Evolutionary conservation across 2,329 filamentous ascomycete genomes (phyloP).

Genomic region (Phyllosticta capitalensis): DNA sequence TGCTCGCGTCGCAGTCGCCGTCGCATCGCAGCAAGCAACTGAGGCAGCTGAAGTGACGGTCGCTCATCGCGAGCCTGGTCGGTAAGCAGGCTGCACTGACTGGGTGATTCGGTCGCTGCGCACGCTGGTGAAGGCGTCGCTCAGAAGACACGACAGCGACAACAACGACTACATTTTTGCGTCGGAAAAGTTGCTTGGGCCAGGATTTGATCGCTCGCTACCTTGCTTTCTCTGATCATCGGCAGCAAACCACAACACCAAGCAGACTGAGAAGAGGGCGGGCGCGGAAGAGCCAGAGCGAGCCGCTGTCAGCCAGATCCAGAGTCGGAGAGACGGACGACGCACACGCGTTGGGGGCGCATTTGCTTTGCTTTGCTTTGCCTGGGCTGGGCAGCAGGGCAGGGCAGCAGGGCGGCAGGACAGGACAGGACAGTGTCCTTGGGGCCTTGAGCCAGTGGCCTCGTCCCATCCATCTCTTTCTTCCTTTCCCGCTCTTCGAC

Average conservation of each 20-base stretch:
- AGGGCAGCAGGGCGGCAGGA: too few relatives aligned
- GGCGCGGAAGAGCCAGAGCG: too few relatives aligned
- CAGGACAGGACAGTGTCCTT: too few relatives aligned
- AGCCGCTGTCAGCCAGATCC: too few relatives aligned
- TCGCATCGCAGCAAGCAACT: conserved; percentile 3
- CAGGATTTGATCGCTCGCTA: conserved; percentile 3
- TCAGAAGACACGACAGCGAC: too few relatives aligned
- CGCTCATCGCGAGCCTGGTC: background rate
- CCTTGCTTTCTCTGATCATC: conserved; percentile 10
- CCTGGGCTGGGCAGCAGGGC: conserved; percentile 1
- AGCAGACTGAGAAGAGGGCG: background rate
- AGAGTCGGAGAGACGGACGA: background rate
- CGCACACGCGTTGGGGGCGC: background rate
- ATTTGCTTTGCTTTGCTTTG: background rate
- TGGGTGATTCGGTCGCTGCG: background rate
- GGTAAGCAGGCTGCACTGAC: background rate
- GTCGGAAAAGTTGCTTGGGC: conserved; percentile 1
- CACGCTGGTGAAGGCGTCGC: too few relatives aligned
- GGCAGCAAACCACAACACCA: too few relatives aligned
- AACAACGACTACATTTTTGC: background rate
- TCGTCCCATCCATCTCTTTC: too few relatives aligned
- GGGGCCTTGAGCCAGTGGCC: too few relatives aligned
- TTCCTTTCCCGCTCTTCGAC: too few relatives aligned
- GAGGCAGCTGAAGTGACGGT: conserved; percentile 10
- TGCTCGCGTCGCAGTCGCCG: background rate